phyloP scores from a whole-genome alignment of 371 early-diverging fungal species.

The Mortierella sp. region DNA sequence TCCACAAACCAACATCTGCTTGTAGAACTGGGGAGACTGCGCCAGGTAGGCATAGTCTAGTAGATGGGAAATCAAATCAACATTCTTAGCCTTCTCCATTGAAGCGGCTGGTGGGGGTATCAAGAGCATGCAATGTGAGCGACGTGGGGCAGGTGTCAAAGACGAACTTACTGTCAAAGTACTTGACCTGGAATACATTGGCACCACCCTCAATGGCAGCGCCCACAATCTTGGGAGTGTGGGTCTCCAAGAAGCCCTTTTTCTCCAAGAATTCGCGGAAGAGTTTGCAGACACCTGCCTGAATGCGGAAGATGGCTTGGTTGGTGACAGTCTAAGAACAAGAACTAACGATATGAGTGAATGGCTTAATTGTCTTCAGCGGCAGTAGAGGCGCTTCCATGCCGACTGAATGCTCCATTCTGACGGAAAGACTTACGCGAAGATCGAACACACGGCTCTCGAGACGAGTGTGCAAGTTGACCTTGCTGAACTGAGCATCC shows the following conservation, averaged over 20 bases:
- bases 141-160: too few species aligned
- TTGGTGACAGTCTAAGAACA: conserved; percentile 94
- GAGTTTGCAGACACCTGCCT: conserved; percentile 91
- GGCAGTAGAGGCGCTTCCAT: too few species aligned
- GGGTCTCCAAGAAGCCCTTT: conserved; percentile 97
- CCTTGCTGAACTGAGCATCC: conserved; percentile 77
- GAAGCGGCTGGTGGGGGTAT: too few species aligned
- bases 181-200: conserved; percentile 97
- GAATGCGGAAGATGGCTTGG: conserved; percentile 98
- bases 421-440: conserved; percentile 81
- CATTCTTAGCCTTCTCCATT: background rate
- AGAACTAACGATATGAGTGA: too few species aligned
- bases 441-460: conserved; percentile 98
- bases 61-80: background rate
- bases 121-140: too few species aligned
- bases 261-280: conserved; percentile 95
- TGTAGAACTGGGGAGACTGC: conserved; percentile 99
- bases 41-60: conserved; percentile 93
- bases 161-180: conserved; percentile 94
- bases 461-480: conserved; percentile 94
- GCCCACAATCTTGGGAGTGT: conserved; percentile 98
- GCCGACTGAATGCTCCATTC: too few species aligned
- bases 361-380: too few species aligned
- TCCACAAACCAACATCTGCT: conserved; percentile 99
- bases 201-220: conserved; percentile 99